Evolutionary conservation across 768 basidiomycete species (phyloP), one percentile per base, ranked within the genome.

Genomic region (Termitomyces titanicus): DNA sequence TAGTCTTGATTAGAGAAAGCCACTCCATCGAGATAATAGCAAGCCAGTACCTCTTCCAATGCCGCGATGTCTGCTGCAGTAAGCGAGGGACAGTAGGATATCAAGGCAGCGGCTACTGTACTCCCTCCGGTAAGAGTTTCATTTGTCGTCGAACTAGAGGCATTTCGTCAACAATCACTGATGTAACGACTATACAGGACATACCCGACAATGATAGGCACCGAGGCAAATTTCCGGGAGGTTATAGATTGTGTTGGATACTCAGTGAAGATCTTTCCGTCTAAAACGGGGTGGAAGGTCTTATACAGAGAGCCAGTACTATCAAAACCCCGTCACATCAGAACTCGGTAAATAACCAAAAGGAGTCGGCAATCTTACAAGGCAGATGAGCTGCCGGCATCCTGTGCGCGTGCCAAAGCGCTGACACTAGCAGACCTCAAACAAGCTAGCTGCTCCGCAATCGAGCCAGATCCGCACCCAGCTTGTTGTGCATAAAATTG

Each of bases 181-280:
- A 45, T 6, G n/a, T 18, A 18, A 34, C 22, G 15, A 29, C 8
- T 33, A 45, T 42, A 42, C 5, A 25, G 40, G 18, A 65, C 74
- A 18, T 61, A 85, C 85, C 84, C 83, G 31, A 83, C 77, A 31
- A 89, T 79, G 3, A 86, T 63, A 5, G 83, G 79, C 3, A 85
- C 79, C n/a, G 71, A 66, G 1, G 73, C 67, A 52, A 82, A 80
- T 18, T 74, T 71, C 3, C 81, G 79, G 1, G 65, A 48, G 3
- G 74, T 62, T 35, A 87, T 74, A 7, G 71, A 71, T 27, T 64
- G 62, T 1, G 81, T 81, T 1, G 84, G 83, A 55, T 71, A 71
- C n/a, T 79, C 77, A 2, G 74, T 71, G 55, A 87, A 68, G 8
- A 81, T 56, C 43, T 74, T 73, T 1, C 79, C 79, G 58, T 86